Evolutionary conservation across 306 rosid genomes (phyloP), one percentile per base, ranked within the genome.

Genomic region (Prunus mongolica): DNA sequence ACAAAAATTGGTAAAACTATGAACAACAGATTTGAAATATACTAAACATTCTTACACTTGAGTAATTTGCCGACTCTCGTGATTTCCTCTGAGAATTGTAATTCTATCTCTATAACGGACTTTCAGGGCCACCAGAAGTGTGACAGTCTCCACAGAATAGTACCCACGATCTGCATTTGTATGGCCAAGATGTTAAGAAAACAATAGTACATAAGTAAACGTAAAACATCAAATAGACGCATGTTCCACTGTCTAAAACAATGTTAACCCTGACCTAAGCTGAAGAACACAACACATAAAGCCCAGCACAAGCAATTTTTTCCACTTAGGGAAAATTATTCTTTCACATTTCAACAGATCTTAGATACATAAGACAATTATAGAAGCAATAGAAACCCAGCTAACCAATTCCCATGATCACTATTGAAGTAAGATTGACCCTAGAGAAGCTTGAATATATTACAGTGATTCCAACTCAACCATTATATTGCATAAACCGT

Each of bases 61-160:
- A 73, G 98, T 94, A 70, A 94, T 94, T 76, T 94, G 98, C 82
- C 98, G 91, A 80, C 95, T 94, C 85, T 94, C 98, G 10, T 94
- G 98, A 84, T 94, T 94, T 82, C 98, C 98, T 76, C 98, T 89
- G 66, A 95, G 96, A 75, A 95, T 95, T 69, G 98, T 95, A 84
- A 95, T 92, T 87, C 98, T 95, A 88, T 95, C 98, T 85, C 98
- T 90, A 81, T 95, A 95, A 55, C 98, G 97, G 54, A 95, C 98
- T 89, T 95, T 95, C 86, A 95, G 84, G 20, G 97, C 96, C 82
- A 95, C 98, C 82, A 95, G 89, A 77, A 95, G 97, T 1, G 98
- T 76, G 76, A 95, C 98, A 76, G 97, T 95, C 91, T 95, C 98
- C 85, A 95, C 98, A 18, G 98, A 95, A 79, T 95, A 86, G 79